Percentiles rank a stretch among this genome's conserved stretches.
These are phyloP conservation scores for Sicyos edulis DNA, from an alignment of 306 rosid species.

Conservation along the genomic window DNA sequence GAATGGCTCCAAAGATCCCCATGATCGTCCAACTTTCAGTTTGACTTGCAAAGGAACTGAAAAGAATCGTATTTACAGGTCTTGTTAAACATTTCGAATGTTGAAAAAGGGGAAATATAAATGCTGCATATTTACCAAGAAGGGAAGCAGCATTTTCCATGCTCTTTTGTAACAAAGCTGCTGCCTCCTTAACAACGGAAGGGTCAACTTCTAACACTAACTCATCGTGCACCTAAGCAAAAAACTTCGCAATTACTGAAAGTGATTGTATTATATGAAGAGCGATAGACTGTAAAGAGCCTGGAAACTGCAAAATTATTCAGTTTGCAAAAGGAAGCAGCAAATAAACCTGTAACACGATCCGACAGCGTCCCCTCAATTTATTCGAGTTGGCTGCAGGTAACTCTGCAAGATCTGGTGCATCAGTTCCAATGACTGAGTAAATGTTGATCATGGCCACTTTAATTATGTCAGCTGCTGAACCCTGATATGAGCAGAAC, in stretches of 20 bases:
- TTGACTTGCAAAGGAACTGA: constrained; percentile 88
- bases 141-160: constrained; percentile 91
- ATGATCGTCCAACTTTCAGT: constrained; percentile 76
- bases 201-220: constrained; percentile 88
- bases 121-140: constrained; percentile 49
- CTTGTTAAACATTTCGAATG: background rate
- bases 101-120: constrained; percentile 6
- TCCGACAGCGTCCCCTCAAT: constrained; percentile 65
- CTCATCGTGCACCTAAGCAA: constrained; percentile 84
- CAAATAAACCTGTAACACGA: constrained; percentile 66
- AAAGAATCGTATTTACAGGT: background rate
- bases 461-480: constrained; percentile 94
- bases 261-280: constrained; percentile 9
- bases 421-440: constrained; percentile 42
- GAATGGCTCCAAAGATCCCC: constrained; percentile 90
- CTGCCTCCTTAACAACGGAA: constrained; percentile 67
- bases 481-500: constrained; percentile 53
- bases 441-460: constrained; percentile 76
- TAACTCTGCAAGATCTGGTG: constrained; percentile 38
- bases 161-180: constrained; percentile 57
- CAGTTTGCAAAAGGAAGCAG: constrained; percentile 1
- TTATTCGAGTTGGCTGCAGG: constrained; percentile 33
- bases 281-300: background rate
- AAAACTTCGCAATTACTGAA: constrained; percentile 17
- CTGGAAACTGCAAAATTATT: background rate